These are phyloP conservation scores for Capronia epimyces DNA, from an alignment of 2,329 filamentous ascomycete genomes.

Conservation along the genomic window DNA sequence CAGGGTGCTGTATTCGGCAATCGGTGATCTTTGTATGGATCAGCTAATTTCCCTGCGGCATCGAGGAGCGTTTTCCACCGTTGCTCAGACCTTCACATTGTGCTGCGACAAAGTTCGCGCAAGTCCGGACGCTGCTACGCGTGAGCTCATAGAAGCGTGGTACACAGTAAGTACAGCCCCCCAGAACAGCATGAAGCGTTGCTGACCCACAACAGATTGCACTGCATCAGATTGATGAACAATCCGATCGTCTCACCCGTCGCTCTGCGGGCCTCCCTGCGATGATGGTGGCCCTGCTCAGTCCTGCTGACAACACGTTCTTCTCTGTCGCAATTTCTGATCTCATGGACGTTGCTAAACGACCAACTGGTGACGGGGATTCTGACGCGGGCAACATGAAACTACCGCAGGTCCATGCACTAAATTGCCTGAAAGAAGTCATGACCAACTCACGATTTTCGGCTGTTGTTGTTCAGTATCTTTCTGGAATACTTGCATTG, in stretches of 20 bases:
- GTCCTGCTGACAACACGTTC: conserved; percentile 54
- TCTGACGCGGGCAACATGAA: conserved; percentile 45
- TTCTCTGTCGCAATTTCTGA: conserved; percentile 60
- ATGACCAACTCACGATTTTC: conserved; percentile 77
- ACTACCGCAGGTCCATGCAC: conserved; percentile 84
- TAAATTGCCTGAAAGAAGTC: conserved; percentile 89
- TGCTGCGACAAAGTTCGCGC: conserved; percentile 66
- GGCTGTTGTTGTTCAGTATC: conserved; percentile 64
- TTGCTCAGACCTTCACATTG: conserved; percentile 76
- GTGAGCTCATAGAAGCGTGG: conserved; percentile 57
- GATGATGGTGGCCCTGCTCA: conserved; percentile 74
- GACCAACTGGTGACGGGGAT: conserved; percentile 25
- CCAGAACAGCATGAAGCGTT: conserved; percentile 25
- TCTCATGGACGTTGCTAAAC: conserved; percentile 17
- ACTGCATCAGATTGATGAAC: conserved; percentile 64
- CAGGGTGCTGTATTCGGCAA: conserved; percentile 54
- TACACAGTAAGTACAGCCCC: conserved; percentile 54
- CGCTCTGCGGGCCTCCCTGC: conserved; percentile 88
- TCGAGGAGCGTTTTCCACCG: conserved; percentile 87
- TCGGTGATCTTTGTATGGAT: conserved; percentile 71
- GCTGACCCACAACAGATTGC: conserved; percentile 47
- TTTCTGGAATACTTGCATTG: conserved; percentile 70
- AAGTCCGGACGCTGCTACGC: conserved; percentile 43
- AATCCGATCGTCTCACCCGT: conserved; percentile 73
- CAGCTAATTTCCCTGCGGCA: conserved; percentile 81